Conservation (phyloP, 164 flowering plant genomes). For the Houttuynia cordata region DNA sequence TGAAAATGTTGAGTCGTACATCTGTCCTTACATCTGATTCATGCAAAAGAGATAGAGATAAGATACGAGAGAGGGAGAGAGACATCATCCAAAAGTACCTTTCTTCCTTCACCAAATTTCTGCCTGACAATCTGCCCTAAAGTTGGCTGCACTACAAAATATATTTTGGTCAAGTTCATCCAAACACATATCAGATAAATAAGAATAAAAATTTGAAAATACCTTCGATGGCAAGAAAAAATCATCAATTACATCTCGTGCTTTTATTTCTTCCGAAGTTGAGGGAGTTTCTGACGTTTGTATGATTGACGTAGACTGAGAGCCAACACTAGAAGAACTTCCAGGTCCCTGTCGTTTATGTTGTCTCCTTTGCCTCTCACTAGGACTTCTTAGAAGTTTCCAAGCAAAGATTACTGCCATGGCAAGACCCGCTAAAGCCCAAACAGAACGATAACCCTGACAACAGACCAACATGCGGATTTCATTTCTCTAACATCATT, state of each 20-base stretch:
- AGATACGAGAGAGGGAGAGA: too few relatives aligned
- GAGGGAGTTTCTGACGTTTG: conserved; percentile 25
- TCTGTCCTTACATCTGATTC: too few relatives aligned
- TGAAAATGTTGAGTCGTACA: too few relatives aligned
- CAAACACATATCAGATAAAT: not conserved
- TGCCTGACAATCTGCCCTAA: conserved; percentile 75
- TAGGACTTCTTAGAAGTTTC: conserved; percentile 61
- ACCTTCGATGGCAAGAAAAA: conserved; percentile 80
- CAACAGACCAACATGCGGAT: conserved; percentile 1
- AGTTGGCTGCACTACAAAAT: conserved; percentile 48
- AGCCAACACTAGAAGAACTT: conserved; percentile 31
- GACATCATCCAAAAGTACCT: conserved; percentile 46
- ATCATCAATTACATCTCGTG: conserved; percentile 65
- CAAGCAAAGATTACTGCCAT: conserved; percentile 68
- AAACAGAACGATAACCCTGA: conserved; percentile 62
- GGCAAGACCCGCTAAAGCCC: conserved; percentile 70
- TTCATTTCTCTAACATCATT: too few relatives aligned
- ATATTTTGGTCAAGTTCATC: conserved; percentile 4
- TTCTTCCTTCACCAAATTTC: conserved; percentile 83
- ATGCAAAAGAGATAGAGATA: too few relatives aligned
- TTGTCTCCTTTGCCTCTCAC: conserved; percentile 44
- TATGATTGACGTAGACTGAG: conserved; percentile 22
- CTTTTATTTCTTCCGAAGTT: conserved; percentile 41
- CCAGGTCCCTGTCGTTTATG: conserved; percentile 45
- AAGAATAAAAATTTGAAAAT: not conserved